Conservation (phyloP, 2,329 filamentous ascomycete species). For the Claviceps humidiphila region DNA sequence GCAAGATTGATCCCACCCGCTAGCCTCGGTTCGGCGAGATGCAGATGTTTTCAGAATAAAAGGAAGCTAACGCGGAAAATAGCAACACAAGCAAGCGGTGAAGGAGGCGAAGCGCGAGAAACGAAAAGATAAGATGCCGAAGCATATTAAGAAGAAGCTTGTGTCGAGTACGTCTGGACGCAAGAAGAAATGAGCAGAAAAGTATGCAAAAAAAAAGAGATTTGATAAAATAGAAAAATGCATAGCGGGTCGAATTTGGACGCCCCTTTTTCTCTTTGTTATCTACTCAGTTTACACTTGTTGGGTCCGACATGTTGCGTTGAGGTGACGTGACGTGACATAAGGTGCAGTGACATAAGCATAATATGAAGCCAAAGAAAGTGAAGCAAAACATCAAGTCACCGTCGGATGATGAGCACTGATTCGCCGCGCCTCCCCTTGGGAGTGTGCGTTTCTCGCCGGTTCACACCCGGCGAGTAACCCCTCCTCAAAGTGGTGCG, state of each 20-base stretch:
- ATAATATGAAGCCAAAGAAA: too few relatives aligned
- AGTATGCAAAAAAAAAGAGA: not conserved
- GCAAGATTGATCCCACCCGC: not conserved
- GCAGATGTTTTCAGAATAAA: too few relatives aligned
- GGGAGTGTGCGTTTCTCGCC: conserved; percentile 17
- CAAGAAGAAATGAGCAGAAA: conserved; percentile 34
- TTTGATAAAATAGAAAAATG: too few relatives aligned
- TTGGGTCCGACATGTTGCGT: too few relatives aligned
- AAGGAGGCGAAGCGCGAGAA: conserved; percentile 95
- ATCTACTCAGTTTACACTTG: too few relatives aligned
- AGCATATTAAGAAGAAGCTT: conserved; percentile 85
- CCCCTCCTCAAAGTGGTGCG: conserved; percentile 17
- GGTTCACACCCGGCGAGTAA: conserved; percentile 19
- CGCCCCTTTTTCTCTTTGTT: too few relatives aligned
- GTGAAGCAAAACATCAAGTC: not conserved
- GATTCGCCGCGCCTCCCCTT: conserved; percentile 15
- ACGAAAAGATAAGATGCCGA: conserved; percentile 89
- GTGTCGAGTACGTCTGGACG: conserved; percentile 49
- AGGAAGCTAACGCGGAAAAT: not conserved
- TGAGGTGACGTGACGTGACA: too few relatives aligned
- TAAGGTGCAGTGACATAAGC: too few relatives aligned
- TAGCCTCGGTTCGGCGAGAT: too few relatives aligned
- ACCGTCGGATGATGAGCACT: conserved; percentile 36
- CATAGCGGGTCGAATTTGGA: too few relatives aligned
- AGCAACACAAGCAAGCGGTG: conserved; percentile 70